Evolutionary conservation across 805 yeast species (phyloP), one percentile per base, ranked within the genome.

Genomic region (Yarrowia keelungensis): DNA sequence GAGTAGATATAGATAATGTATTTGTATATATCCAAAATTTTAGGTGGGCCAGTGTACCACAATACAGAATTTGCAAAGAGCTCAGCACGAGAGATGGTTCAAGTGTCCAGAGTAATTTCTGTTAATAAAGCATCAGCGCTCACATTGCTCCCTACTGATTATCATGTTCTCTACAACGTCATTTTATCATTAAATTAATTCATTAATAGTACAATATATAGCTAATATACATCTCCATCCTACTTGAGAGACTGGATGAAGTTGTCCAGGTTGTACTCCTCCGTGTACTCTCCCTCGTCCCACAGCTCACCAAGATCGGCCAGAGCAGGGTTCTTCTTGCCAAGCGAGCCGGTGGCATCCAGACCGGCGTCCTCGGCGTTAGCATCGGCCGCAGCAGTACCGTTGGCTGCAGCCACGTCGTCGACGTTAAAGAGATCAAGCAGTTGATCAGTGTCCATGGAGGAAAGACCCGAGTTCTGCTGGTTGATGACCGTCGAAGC

Each of bases 251-350:
- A 62, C 47, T 62, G 67, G 49, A 95, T 94, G 78, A 95, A 95
- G 67, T 89, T 87, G 78, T 94, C 98, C 79, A 95, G 85, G 75
- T 95, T 91, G 79, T 95, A 95, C 81, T 95, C 99, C 75, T 95
- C 99, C 72, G 93, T 97, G 75, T 95, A 95, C 78, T 95, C 98
- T 42, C 90, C 84, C 74, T 91, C 95, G 76, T 95, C 98, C 99
- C 99, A 95, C 69, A 95, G 83, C 74, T 93, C 98, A 10, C 91
- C 94, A 72, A 95, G 82, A 72, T 91, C 97, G 36, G 93, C 94
- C 54, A 91, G 87, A 26, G 67, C 67, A 0, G 95, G 94, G 50
- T 90, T 92, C 5, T 96, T 96, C 77, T 89, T 89, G 56, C 91
- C 92, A 49, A 77, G 65, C 59, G 92, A 85, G 3, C 97, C 94